Evolutionary conservation across 352 stramenopile genomes (phyloP).

Genomic region (Phytophthora pluvialis): DNA sequence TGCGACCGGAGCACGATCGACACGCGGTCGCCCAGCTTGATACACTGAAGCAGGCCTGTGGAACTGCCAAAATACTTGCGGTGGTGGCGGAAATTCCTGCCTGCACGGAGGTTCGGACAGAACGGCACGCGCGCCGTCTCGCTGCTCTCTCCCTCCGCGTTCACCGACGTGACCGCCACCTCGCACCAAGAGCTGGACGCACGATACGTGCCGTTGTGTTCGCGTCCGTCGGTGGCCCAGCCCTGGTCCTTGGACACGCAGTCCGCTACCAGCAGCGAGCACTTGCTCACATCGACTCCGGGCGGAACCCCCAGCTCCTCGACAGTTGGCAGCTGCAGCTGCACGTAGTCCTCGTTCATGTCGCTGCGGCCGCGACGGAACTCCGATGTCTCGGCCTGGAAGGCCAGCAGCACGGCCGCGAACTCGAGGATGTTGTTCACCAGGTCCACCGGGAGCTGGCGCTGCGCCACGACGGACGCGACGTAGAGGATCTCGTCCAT

Average conservation of each 20-base stretch:
- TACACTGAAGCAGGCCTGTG: constrained; percentile 35
- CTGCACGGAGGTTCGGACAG: constrained; percentile 61
- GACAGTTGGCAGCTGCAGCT: constrained; percentile 42
- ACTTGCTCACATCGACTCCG: constrained; percentile 50
- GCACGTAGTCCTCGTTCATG: constrained; percentile 70
- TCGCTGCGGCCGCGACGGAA: constrained; percentile 33
- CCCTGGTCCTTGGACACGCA: constrained; percentile 76
- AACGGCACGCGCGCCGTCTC: constrained; percentile 42
- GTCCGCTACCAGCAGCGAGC: constrained; percentile 54
- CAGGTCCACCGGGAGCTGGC: constrained; percentile 43
- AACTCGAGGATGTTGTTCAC: constrained; percentile 60
- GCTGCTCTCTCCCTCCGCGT: constrained; percentile 7
- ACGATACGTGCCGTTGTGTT: constrained; percentile 66
- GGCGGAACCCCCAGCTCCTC: constrained; percentile 44
- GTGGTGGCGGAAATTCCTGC: constrained; percentile 58
- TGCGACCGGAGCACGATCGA: constrained; percentile 66
- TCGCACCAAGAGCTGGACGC: constrained; percentile 72
- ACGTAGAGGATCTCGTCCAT: constrained; percentile 53
- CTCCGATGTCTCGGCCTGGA: constrained; percentile 48
- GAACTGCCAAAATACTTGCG: constrained; percentile 53
- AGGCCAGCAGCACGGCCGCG: constrained; percentile 56
- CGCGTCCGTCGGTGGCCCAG: constrained; percentile 55
- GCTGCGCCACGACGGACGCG: constrained; percentile 45
- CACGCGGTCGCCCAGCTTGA: constrained; percentile 53
- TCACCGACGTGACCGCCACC: constrained; percentile 48